Conservation (phyloP, 495 filamentous ascomycete species). For the Sphaerosporella brunnea region DNA sequence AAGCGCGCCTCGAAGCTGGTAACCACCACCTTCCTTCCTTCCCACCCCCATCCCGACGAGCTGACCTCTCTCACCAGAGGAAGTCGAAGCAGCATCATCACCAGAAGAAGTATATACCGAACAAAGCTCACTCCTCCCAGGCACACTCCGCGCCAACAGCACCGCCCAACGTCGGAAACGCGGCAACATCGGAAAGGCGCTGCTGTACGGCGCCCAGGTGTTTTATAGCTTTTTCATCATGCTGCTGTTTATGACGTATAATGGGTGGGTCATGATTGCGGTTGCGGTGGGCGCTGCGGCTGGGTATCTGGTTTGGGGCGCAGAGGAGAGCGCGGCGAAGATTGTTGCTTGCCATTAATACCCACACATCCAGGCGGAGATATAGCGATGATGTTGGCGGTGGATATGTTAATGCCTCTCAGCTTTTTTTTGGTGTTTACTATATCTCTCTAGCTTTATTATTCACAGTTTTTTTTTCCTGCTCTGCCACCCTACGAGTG, state of each 20-base stretch:
- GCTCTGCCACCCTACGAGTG: no score
- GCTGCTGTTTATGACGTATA: slow-evolving; percentile 99
- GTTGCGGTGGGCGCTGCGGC: slow-evolving; percentile 77
- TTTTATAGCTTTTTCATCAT: slow-evolving; percentile 99
- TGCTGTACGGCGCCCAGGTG: slow-evolving; percentile 80
- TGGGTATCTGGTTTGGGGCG: slow-evolving; percentile 68
- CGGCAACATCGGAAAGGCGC: slow-evolving; percentile 58
- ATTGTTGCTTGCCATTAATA: slow-evolving; percentile 85
- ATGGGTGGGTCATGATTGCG: slow-evolving; percentile 88
- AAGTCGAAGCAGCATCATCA: no score
- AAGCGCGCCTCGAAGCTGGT: slow-evolving; percentile 35
- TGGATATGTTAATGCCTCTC: no score
- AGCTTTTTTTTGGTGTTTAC: no score
- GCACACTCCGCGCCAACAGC: neutral
- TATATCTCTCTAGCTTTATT: no score
- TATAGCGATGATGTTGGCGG: no score
- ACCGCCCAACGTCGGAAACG: slow-evolving; percentile 32
- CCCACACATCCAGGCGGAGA: no score
- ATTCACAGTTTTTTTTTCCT: no score
- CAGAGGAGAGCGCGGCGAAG: slow-evolving; percentile 42
- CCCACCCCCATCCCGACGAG: neutral
- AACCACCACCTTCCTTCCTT: neutral
- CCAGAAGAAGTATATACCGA: no score
- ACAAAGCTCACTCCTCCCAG: slow-evolving; percentile 52
- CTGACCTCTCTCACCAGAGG: no score